Conservation (phyloP, 495 filamentous ascomycete species). For the Hypoxylon fragiforme region DNA sequence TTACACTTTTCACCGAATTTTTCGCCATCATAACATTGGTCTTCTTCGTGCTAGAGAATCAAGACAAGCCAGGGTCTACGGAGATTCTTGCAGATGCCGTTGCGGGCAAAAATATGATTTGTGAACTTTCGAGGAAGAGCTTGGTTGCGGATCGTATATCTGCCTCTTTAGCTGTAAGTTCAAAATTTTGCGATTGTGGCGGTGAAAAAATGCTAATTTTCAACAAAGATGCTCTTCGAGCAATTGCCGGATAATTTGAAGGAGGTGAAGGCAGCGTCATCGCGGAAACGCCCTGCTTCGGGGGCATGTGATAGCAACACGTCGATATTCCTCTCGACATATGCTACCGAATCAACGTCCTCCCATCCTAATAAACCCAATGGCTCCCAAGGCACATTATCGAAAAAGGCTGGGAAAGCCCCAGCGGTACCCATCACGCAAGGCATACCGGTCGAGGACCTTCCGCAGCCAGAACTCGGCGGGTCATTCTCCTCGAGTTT, state of each 20-base stretch:
- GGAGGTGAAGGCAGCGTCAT: conserved; percentile 44
- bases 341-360: conserved; percentile 7
- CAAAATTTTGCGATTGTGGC: not conserved
- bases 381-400: conserved; percentile 31
- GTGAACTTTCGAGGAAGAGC: conserved; percentile 76
- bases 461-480: conserved; percentile 31
- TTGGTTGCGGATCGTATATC: conserved; percentile 87
- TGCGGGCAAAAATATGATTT: conserved; percentile 80
- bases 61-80: conserved; percentile 71
- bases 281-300: conserved; percentile 62
- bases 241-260: conserved; percentile 71
- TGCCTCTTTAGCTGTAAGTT: conserved; percentile 66
- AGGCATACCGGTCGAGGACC: conserved; percentile 40
- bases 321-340: conserved; percentile 16
- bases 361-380: conserved; percentile 45
- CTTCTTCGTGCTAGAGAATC: conserved; percentile 90
- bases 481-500: conserved; percentile 27
- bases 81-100: conserved; percentile 82
- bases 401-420: conserved; percentile 33
- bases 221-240: conserved; percentile 73
- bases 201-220: conserved; percentile 12
- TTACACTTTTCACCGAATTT: conserved; percentile 93
- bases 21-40: conserved; percentile 89
- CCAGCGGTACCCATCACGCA: conserved; percentile 30
- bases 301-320: conserved; percentile 42